phyloP scores from a whole-genome alignment of 306 rosid species.

The Cucurbita moschata region DNA sequence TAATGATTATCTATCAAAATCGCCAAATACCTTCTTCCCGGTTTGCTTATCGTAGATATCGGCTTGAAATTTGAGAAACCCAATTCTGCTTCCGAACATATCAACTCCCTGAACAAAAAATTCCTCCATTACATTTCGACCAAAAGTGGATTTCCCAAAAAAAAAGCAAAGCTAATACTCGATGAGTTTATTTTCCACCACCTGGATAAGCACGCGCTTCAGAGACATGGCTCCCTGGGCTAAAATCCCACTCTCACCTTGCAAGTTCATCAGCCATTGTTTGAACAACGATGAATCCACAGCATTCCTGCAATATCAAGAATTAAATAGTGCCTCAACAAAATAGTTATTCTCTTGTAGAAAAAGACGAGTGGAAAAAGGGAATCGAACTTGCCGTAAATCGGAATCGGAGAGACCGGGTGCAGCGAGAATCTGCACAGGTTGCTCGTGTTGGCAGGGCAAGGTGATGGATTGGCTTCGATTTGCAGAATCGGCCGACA shows the following conservation, averaged over 20 bases:
- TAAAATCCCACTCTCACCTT: conserved; percentile 59
- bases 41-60: conserved; percentile 64
- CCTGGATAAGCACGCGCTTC: conserved; percentile 71
- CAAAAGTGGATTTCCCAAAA: not conserved
- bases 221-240: conserved; percentile 42
- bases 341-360: not conserved
- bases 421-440: conserved; percentile 60
- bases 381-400: conserved; percentile 37
- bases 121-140: not conserved
- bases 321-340: not conserved
- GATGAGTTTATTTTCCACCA: not conserved
- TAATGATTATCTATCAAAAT: not conserved
- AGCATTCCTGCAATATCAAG: conserved; percentile 48
- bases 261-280: conserved; percentile 70
- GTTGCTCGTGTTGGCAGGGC: conserved; percentile 35
- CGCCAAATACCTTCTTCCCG: conserved; percentile 45
- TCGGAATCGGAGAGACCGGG: conserved; percentile 52
- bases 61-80: conserved; percentile 83
- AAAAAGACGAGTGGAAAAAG: not conserved
- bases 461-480: conserved; percentile 42
- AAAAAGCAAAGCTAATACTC: not conserved
- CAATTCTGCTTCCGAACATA: conserved; percentile 74
- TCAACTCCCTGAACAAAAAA: conserved; percentile 56
- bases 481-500: conserved; percentile 41
- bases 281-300: conserved; percentile 70